These are phyloP conservation scores for Gossypium trilobum DNA, from an alignment of 441 rosid species.

Conservation along the genomic window DNA sequence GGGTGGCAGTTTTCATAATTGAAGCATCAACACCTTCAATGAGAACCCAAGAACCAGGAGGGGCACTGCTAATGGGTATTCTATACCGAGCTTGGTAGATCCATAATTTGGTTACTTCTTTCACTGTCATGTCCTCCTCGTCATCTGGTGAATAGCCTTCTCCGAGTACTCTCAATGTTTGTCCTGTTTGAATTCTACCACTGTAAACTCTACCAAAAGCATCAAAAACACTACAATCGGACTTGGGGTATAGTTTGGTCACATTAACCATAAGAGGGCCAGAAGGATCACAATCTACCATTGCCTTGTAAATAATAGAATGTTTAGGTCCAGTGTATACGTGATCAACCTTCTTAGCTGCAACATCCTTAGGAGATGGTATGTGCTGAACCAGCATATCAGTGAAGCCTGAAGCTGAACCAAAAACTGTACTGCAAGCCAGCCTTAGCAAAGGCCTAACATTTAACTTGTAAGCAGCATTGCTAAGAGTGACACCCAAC, in stretches of 20 bases:
- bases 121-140: constrained; percentile 92
- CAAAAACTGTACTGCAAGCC: constrained; percentile 85
- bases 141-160: constrained; percentile 96
- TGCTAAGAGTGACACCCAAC: constrained; percentile 82
- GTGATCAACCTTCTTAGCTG: constrained; percentile 73
- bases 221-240: constrained; percentile 94
- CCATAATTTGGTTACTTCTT: constrained; percentile 93
- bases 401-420: constrained; percentile 86
- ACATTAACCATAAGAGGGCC: constrained; percentile 95
- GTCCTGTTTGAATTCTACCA: constrained; percentile 87
- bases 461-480: constrained; percentile 78
- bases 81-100: constrained; percentile 90
- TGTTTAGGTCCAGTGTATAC: constrained; percentile 70
- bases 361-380: constrained; percentile 89
- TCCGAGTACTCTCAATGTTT: constrained; percentile 76
- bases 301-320: constrained; percentile 58
- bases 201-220: constrained; percentile 90
- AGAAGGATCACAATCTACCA: constrained; percentile 74
- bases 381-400: constrained; percentile 90
- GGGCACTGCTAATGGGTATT: constrained; percentile 83
- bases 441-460: constrained; percentile 85
- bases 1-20: constrained; percentile 91
- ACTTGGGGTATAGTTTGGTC: constrained; percentile 87
- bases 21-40: constrained; percentile 98
- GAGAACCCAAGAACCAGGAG: constrained; percentile 95